phyloP scores from a whole-genome alignment of 2,329 filamentous ascomycete species.

The Xylariales sp. region DNA sequence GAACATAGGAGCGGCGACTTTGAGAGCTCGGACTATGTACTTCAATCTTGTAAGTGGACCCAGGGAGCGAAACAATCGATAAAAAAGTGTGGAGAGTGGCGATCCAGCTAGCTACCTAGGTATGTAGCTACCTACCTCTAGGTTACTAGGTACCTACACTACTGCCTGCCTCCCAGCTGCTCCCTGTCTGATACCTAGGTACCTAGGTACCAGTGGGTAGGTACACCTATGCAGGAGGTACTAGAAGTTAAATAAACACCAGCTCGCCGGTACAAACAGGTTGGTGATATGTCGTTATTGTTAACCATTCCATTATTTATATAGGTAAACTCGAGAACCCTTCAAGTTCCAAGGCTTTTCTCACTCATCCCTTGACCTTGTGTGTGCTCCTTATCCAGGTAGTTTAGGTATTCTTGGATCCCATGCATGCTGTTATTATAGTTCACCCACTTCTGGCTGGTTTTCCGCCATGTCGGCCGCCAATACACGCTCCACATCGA shows the following conservation, averaged over 20 bases:
- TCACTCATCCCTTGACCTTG: background rate
- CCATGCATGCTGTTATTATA: conserved; percentile 40
- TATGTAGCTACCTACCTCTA: background rate
- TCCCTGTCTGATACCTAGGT: too few species aligned
- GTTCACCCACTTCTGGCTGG: conserved; percentile 43
- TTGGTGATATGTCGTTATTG: too few species aligned
- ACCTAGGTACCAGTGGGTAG: too few species aligned
- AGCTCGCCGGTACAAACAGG: too few species aligned
- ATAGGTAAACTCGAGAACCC: background rate
- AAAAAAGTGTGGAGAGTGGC: conserved; percentile 3
- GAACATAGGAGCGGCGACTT: background rate
- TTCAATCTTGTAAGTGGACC: background rate
- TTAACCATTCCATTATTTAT: too few species aligned
- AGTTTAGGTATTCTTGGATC: background rate
- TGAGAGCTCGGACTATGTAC: background rate
- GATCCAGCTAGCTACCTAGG: conserved; percentile 4
- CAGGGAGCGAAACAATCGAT: background rate
- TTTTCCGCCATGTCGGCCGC: conserved; percentile 44
- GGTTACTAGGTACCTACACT: too few species aligned
- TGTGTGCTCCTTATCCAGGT: background rate
- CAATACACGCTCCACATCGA: conserved; percentile 52
- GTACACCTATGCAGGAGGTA: too few species aligned
- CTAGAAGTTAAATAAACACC: too few species aligned
- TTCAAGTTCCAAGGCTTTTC: background rate
- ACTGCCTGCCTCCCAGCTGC: too few species aligned